Percentiles rank a stretch among this genome's conserved stretches.
Evolutionary conservation across 352 stramenopile species (phyloP).

Genomic region (Globisporangium parvum): DNA sequence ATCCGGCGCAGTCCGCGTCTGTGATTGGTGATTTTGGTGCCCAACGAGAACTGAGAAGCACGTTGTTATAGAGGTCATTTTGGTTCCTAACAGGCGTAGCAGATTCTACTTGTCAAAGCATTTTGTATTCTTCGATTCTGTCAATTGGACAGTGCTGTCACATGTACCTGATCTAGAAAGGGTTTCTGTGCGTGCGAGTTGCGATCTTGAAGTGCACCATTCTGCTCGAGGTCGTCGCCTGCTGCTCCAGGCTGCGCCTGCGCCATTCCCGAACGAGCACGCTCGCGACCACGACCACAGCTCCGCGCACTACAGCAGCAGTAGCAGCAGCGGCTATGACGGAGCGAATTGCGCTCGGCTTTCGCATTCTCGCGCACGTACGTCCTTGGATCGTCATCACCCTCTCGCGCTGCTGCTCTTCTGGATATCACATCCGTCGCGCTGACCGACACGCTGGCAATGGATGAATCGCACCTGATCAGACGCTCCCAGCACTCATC

Average conservation of each 20-base stretch:
- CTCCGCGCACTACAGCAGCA: not conserved
- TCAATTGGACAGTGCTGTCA: too few relatives aligned
- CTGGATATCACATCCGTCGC: not conserved
- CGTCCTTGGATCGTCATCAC: not conserved
- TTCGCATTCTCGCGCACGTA: slow-evolving; percentile 12
- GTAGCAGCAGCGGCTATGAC: not conserved
- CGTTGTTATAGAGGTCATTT: too few relatives aligned
- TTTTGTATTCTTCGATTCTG: too few relatives aligned
- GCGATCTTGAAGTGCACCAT: too few relatives aligned
- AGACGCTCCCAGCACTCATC: slow-evolving; percentile 50
- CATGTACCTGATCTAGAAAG: too few relatives aligned
- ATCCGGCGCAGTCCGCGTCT: not conserved
- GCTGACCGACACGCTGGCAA: not conserved
- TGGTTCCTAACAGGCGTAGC: too few relatives aligned
- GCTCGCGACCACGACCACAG: too few relatives aligned
- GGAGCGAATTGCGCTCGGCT: not conserved
- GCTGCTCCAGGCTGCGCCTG: too few relatives aligned
- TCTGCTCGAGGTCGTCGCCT: too few relatives aligned
- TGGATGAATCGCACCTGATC: not conserved
- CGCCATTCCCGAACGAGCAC: not conserved
- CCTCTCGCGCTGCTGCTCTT: not conserved
- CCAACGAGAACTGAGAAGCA: too few relatives aligned
- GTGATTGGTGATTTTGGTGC: not conserved
- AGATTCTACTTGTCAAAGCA: too few relatives aligned
- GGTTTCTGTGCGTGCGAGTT: too few relatives aligned